These are phyloP conservation scores for Xylaria sp. DNA, from an alignment of 495 filamentous ascomycete species.

Conservation along the genomic window DNA sequence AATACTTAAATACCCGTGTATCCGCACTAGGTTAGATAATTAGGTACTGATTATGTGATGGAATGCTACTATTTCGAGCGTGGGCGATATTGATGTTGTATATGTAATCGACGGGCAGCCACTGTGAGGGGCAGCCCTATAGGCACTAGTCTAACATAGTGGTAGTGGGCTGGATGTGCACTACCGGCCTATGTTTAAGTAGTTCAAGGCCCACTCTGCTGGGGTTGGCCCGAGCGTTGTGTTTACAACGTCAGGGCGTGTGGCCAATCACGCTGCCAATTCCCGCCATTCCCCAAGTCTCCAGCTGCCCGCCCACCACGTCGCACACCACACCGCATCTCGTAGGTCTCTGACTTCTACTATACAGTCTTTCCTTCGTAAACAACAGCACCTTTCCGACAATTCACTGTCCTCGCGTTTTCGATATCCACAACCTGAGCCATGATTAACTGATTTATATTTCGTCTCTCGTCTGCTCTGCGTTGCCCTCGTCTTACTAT, in stretches of 20 bases:
- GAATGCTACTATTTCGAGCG: no score
- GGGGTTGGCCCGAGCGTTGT: slow-evolving; percentile 27
- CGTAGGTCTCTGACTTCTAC: not conserved
- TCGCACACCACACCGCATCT: slow-evolving; percentile 16
- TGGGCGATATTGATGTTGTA: no score
- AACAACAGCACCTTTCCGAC: slow-evolving; percentile 10
- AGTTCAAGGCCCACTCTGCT: not conserved
- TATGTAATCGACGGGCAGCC: no score
- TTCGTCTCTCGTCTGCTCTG: slow-evolving; percentile 9
- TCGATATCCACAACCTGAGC: slow-evolving; percentile 13
- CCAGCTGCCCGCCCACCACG: not conserved
- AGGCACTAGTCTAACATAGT: no score
- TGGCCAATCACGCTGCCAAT: not conserved
- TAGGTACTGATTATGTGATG: no score
- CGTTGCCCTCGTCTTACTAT: slow-evolving; percentile 4
- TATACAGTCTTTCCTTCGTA: not conserved
- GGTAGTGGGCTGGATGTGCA: no score
- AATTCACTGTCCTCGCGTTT: slow-evolving; percentile 10
- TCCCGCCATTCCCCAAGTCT: slow-evolving; percentile 8
- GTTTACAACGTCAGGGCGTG: slow-evolving; percentile 22
- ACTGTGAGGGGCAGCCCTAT: no score
- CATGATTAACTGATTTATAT: slow-evolving; percentile 37
- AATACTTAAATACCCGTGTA: no score
- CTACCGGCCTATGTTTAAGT: not conserved
- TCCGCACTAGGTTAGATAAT: no score